These are phyloP conservation scores for Zangia roseola DNA, from an alignment of 768 basidiomycete species.

Conservation along the genomic window DNA sequence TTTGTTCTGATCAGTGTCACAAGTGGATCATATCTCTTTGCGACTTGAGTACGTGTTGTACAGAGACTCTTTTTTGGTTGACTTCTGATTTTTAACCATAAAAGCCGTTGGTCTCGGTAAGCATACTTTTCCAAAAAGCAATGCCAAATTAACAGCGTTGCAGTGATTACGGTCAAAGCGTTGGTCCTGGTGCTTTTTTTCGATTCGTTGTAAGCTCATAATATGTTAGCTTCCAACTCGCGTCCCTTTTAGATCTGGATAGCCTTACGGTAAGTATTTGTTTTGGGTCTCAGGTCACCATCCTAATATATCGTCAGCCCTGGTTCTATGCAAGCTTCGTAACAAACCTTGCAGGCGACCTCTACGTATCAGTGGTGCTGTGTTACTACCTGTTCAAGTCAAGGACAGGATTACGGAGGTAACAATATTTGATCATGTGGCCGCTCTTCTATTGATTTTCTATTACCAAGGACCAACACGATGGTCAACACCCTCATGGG, in stretches of 20 bases:
- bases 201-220: background rate
- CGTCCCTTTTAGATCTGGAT: slow-evolving; percentile 37
- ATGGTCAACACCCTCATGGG: slow-evolving; percentile 47
- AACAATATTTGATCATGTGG: background rate
- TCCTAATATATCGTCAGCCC: slow-evolving; percentile 30
- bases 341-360: slow-evolving; percentile 47
- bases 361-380: slow-evolving; percentile 48
- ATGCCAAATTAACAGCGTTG: background rate
- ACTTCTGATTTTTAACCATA: background rate
- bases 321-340: slow-evolving; percentile 55
- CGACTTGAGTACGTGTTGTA: slow-evolving; percentile 43
- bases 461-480: slow-evolving; percentile 45
- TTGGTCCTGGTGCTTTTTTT: slow-evolving; percentile 26
- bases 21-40: slow-evolving; percentile 39
- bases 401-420: slow-evolving; percentile 53
- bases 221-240: slow-evolving; percentile 37
- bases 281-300: background rate
- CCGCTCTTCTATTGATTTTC: background rate
- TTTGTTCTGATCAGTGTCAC: slow-evolving; percentile 10
- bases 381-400: slow-evolving; percentile 48
- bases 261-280: slow-evolving; percentile 36
- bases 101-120: slow-evolving; percentile 13
- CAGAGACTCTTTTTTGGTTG: background rate
- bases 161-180: slow-evolving; percentile 56
- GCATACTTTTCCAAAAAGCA: background rate